These are phyloP conservation scores for Alternaria sp. DNA, from an alignment of 2,329 filamentous ascomycete genomes.

Conservation along the genomic window DNA sequence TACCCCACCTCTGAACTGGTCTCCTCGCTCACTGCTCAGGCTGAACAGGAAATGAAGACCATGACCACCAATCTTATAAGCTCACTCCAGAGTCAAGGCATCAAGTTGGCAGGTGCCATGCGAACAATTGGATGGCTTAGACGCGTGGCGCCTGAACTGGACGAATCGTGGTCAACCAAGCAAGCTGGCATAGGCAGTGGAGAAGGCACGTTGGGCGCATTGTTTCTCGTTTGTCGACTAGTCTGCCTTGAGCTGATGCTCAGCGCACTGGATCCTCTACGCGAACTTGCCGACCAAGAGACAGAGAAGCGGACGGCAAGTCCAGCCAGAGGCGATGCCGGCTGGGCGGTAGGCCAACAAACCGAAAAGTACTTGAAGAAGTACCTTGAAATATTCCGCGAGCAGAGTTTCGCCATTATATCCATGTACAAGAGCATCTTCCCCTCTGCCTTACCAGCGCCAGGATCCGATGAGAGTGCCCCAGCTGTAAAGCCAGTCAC, in stretches of 20 bases:
- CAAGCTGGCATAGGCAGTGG: conserved; percentile 44
- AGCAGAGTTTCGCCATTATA: conserved; percentile 95
- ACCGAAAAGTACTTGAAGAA: conserved; percentile 93
- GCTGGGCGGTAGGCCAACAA: conserved; percentile 80
- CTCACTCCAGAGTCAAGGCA: conserved; percentile 75
- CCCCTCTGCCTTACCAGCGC: conserved; percentile 62
- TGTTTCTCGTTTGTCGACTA: conserved; percentile 88
- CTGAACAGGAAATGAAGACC: conserved; percentile 85
- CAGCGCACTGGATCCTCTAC: conserved; percentile 82
- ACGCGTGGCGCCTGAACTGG: conserved; percentile 82
- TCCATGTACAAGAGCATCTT: conserved; percentile 95
- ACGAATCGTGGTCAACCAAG: conserved; percentile 52
- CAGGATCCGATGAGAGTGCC: conserved; percentile 40
- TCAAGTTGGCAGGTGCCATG: conserved; percentile 90
- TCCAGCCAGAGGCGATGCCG: conserved; percentile 51
- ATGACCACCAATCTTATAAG: conserved; percentile 86
- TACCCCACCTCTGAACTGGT: conserved; percentile 83
- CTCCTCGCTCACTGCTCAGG: conserved; percentile 74
- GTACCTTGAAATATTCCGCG: conserved; percentile 96
- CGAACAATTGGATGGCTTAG: conserved; percentile 91
- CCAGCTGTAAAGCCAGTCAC: conserved; percentile 32
- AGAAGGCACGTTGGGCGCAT: conserved; percentile 76
- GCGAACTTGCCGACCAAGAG: conserved; percentile 90
- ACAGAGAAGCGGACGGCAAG: conserved; percentile 56
- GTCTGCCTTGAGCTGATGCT: conserved; percentile 81